phyloP scores from a whole-genome alignment of 148 eudicot genomes.

The Pouteria glomerata region DNA sequence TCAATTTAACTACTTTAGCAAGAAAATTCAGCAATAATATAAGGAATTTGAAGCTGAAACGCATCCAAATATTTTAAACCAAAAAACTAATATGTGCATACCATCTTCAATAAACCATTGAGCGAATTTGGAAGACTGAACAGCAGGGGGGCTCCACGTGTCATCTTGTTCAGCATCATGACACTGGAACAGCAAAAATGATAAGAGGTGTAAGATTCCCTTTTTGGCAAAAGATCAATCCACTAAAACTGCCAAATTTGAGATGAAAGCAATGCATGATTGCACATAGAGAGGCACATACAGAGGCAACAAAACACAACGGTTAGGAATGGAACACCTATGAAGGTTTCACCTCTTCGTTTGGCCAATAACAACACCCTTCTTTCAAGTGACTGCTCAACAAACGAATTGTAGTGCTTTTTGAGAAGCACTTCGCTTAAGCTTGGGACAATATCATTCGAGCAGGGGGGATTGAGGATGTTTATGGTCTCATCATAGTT shows the following conservation, averaged over 20 bases:
- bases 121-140: slow-evolving; percentile 77
- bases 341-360: too few species aligned
- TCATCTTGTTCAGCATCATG: slow-evolving; percentile 44
- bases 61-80: neutral
- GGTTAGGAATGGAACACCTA: too few species aligned
- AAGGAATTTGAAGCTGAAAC: slow-evolving; percentile 10
- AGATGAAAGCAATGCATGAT: slow-evolving; percentile 2
- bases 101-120: slow-evolving; percentile 88
- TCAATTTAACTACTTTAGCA: too few species aligned
- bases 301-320: neutral
- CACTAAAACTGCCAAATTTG: slow-evolving; percentile 2
- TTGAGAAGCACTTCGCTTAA: too few species aligned
- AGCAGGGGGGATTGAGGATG: too few species aligned
- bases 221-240: too few species aligned
- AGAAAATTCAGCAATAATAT: neutral
- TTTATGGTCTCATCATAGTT: too few species aligned
- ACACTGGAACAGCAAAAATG: slow-evolving; percentile 26
- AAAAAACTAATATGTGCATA: slow-evolving; percentile 12
- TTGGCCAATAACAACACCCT: too few species aligned
- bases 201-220: slow-evolving; percentile 9
- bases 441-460: too few species aligned
- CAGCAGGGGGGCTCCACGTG: slow-evolving; percentile 37
- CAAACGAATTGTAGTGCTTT: too few species aligned
- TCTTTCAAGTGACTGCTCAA: too few species aligned
- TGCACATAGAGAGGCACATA: too few species aligned